A percentile compares a stretch with the other conserved stretches of the same genome.
Evolutionary conservation across 176 grass and related monocot species (phyloP).

Genomic region (Calamus simplicifolius): DNA sequence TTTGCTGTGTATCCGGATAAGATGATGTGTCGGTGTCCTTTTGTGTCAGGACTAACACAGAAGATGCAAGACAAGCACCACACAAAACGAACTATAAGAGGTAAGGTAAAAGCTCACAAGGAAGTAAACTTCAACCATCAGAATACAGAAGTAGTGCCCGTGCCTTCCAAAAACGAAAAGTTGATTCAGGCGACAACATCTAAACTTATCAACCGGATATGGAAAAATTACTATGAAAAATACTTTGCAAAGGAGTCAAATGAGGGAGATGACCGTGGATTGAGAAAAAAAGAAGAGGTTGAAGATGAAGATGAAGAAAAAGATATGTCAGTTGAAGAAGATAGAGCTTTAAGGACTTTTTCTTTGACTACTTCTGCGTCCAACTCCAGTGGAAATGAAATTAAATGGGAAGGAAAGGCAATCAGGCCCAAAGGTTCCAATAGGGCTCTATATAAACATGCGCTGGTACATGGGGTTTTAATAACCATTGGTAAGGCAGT

Average conservation of each 20-base stretch:
- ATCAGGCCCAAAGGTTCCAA: slow-evolving; percentile 32
- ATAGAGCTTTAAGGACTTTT: background rate
- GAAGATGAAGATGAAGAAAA: slow-evolving; percentile 57
- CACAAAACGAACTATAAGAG: slow-evolving; percentile 50
- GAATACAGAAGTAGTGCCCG: slow-evolving; percentile 34
- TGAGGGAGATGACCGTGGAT: slow-evolving; percentile 23
- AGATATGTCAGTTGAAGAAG: slow-evolving; percentile 21
- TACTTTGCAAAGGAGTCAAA: slow-evolving; percentile 48
- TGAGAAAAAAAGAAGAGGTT: slow-evolving; percentile 35
- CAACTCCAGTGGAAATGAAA: slow-evolving; percentile 25
- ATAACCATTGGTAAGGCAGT: slow-evolving; percentile 46
- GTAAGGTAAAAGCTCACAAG: slow-evolving; percentile 28
- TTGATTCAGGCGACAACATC: slow-evolving; percentile 74
- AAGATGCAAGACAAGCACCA: slow-evolving; percentile 61
- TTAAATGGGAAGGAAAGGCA: slow-evolving; percentile 33
- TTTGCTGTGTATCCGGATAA: slow-evolving; percentile 51
- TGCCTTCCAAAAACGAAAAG: slow-evolving; percentile 29
- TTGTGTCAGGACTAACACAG: slow-evolving; percentile 31
- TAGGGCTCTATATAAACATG: slow-evolving; percentile 47
- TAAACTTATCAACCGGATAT: slow-evolving; percentile 52
- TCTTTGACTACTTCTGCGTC: slow-evolving; percentile 19
- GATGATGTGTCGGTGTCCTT: slow-evolving; percentile 37
- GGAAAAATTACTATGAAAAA: slow-evolving; percentile 50
- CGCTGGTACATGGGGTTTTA: slow-evolving; percentile 42
- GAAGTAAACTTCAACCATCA: slow-evolving; percentile 50